Conservation (phyloP, 306 rosid species). For the Trifolium subterraneum region DNA sequence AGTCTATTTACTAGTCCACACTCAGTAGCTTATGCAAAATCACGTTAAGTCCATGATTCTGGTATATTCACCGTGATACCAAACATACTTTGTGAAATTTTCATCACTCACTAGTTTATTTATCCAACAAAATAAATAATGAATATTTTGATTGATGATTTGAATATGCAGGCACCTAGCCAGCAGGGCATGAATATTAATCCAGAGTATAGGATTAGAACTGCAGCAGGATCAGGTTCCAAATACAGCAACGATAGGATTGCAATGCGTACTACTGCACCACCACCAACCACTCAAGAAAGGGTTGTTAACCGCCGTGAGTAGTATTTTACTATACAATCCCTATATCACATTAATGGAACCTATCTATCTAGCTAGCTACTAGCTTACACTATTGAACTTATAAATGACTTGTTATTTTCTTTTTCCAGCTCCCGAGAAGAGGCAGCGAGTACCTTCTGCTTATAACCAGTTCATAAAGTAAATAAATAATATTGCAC, state of each 20-base stretch:
- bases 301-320: slow-evolving; percentile 83
- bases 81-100: no score
- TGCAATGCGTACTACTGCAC: slow-evolving; percentile 70
- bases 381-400: background rate
- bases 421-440: slow-evolving; percentile 96
- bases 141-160: background rate
- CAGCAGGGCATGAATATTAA: slow-evolving; percentile 51
- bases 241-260: slow-evolving; percentile 79
- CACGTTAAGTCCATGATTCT: no score
- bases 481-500: slow-evolving; percentile 57
- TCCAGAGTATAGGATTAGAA: slow-evolving; percentile 67
- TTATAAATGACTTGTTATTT: slow-evolving; percentile 58
- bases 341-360: no score
- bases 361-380: no score
- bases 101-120: no score
- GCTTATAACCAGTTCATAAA: slow-evolving; percentile 99
- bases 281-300: slow-evolving; percentile 67
- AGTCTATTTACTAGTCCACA: no score
- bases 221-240: slow-evolving; percentile 67
- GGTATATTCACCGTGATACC: no score
- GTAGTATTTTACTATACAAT: slow-evolving; percentile 21
- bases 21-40: no score
- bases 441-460: slow-evolving; percentile 99
- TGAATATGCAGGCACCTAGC: slow-evolving; percentile 50
- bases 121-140: no score